Evolutionary conservation across 2,329 filamentous ascomycete species (phyloP), one percentile per base, ranked within the genome.

Genomic region (Fusarium haematococcum): DNA sequence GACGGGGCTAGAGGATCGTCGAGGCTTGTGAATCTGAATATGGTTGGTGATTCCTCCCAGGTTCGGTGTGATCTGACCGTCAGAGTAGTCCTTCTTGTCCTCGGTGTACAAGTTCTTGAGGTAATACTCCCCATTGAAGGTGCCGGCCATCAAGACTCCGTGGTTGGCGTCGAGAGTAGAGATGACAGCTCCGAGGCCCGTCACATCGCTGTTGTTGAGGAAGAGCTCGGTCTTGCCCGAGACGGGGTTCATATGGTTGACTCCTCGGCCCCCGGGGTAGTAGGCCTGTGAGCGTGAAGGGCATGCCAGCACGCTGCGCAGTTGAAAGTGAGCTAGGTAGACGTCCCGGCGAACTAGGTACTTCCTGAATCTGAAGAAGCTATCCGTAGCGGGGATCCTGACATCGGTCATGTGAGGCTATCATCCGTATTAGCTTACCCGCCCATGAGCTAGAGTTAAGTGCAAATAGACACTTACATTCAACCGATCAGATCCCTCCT

Each of bases 11-110:
- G 85, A 85, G 1, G 88, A 89, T 18, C 81, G 82, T n/a, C 91
- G 86, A 14, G 87, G 84, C 30, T 84, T 81, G 77, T 91, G 85
- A 11, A 93, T 82, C 73, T 91, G 87, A 33, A 92, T 84, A 77
- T 93, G 91, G 71, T 93, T 93, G 63, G 90, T 92, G 68, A 93
- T 92, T 39, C 88, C 88, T 69, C 88, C 89, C 5, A 77, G 68
- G 63, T 86, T 81, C 50, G 72, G 82, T 32, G 86, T 91, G 67
- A 87, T 87, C 66, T 81, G 86, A 1, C 88, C 88, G 52, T 86
- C 83, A 11, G 82, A 80, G 63, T 80, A 83, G 2, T 75, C 75
- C 25, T 76, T 79, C 39, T 73, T 78, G 39, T 84, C 82, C 6
- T 84, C 77, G 2, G 85, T 82, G 63, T 88, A 81, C 18, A 90